These are phyloP conservation scores for Pyricularia pennisetigena DNA, from an alignment of 2,329 filamentous ascomycete genomes.

Conservation along the genomic window DNA sequence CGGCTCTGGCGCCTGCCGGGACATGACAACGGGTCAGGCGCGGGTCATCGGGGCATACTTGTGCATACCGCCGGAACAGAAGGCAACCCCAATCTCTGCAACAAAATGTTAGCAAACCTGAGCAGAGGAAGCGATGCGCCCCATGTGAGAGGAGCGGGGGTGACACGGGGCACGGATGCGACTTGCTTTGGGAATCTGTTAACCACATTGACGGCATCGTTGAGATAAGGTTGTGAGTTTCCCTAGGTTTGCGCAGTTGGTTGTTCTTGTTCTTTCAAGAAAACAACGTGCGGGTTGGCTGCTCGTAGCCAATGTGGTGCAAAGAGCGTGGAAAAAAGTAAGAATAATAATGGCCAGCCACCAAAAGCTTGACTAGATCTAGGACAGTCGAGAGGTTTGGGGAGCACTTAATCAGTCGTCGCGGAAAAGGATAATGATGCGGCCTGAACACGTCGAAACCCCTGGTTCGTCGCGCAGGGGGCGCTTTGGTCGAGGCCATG, in stretches of 20 bases:
- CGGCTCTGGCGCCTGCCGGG: neutral
- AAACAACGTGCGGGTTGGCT: neutral
- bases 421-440: neutral
- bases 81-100: constrained; percentile 92
- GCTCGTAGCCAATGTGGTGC: neutral
- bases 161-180: constrained; percentile 7
- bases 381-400: neutral
- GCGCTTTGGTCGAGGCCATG: neutral
- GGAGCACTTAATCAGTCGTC: neutral
- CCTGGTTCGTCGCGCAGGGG: neutral
- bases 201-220: constrained; percentile 88
- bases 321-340: neutral
- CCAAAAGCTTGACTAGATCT: neutral
- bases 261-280: neutral
- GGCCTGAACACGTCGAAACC: neutral
- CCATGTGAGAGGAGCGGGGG: constrained; percentile 10
- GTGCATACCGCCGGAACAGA: constrained; percentile 89
- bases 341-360: no score
- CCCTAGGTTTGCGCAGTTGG: neutral
- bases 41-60: constrained; percentile 8
- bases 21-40: neutral
- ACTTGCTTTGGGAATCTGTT: constrained; percentile 87
- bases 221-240: neutral
- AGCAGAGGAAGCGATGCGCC: neutral
- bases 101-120: constrained; percentile 14